A percentile compares a stretch with the other conserved stretches of the same genome.
Evolutionary conservation across 139 green algal species (phyloP).

Genomic region (Coccomyxa sp.): DNA sequence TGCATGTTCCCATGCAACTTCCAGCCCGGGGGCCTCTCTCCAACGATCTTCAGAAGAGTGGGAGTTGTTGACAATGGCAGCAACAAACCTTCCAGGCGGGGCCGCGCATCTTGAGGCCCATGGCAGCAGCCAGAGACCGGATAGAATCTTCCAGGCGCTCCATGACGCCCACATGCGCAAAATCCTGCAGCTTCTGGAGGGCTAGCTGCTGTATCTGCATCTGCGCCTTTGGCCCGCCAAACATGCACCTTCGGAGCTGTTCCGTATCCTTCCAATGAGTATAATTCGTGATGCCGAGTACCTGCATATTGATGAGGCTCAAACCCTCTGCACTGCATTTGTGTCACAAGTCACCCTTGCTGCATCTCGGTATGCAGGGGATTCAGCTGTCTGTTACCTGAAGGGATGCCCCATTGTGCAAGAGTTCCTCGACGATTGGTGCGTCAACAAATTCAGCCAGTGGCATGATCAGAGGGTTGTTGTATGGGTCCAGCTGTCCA

Average conservation of each 20-base stretch:
- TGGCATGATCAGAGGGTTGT: conserved; percentile 74
- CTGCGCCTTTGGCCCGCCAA: not conserved
- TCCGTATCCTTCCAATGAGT: conserved; percentile 60
- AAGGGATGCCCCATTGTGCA: conserved; percentile 72
- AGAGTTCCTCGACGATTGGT: conserved; percentile 60
- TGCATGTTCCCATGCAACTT: not conserved
- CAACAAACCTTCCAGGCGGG: not conserved
- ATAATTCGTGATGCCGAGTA: conserved; percentile 83
- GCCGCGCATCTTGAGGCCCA: not conserved
- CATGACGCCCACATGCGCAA: conserved; percentile 69
- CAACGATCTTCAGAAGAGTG: not conserved
- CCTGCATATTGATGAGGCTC: conserved; percentile 30
- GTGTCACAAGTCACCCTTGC: not conserved
- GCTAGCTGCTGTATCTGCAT: conserved; percentile 42
- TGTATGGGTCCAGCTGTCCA: conserved; percentile 57
- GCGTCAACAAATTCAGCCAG: conserved; percentile 73
- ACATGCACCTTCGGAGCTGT: conserved; percentile 51
- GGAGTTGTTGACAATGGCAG: not conserved
- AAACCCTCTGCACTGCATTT: not conserved
- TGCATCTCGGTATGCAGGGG: not conserved
- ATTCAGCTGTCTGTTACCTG: conserved; percentile 30
- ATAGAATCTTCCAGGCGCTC: conserved; percentile 58
- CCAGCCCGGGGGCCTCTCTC: not conserved
- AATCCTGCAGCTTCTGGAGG: conserved; percentile 29
- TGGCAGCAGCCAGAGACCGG: conserved; percentile 40